These are phyloP conservation scores for Nannochloropsis oceanica DNA, from an alignment of 108 stramenopile genomes.

Conservation along the genomic window DNA sequence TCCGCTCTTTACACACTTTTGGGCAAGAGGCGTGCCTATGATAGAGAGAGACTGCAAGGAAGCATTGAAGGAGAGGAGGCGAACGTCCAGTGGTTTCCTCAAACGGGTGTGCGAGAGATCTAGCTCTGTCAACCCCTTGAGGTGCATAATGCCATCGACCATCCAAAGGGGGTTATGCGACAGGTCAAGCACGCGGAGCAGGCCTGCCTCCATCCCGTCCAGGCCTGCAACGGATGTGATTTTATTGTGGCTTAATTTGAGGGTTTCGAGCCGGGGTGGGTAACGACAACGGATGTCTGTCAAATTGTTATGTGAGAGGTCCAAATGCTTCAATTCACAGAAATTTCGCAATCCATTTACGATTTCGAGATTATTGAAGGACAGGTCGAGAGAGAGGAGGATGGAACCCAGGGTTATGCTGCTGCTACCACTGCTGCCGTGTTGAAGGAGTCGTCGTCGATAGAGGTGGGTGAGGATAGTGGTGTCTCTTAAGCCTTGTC, in stretches of 20 bases:
- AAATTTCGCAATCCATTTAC: neutral
- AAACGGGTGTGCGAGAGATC: neutral
- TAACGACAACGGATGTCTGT: neutral
- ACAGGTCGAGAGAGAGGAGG: neutral
- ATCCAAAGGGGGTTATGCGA: neutral
- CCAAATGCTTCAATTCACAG: neutral
- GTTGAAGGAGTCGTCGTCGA: neutral
- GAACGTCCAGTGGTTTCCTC: neutral
- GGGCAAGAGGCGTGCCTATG: neutral
- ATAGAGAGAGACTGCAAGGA: neutral
- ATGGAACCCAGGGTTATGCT: neutral
- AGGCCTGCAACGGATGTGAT: neutral
- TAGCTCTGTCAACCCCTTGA: neutral
- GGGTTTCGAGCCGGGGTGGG: neutral
- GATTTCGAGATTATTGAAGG: neutral
- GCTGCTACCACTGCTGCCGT: too few species aligned
- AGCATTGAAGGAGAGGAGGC: neutral
- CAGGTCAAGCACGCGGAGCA: neutral
- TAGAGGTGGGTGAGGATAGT: neutral
- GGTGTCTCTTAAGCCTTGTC: neutral
- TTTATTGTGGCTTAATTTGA: neutral
- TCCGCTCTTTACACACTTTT: neutral
- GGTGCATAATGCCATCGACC: neutral
- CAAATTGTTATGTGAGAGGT: neutral
- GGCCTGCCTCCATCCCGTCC: neutral